Evolutionary conservation across 306 rosid genomes (phyloP), one percentile per base, ranked within the genome.

Genomic region (Ziziphus jujuba): DNA sequence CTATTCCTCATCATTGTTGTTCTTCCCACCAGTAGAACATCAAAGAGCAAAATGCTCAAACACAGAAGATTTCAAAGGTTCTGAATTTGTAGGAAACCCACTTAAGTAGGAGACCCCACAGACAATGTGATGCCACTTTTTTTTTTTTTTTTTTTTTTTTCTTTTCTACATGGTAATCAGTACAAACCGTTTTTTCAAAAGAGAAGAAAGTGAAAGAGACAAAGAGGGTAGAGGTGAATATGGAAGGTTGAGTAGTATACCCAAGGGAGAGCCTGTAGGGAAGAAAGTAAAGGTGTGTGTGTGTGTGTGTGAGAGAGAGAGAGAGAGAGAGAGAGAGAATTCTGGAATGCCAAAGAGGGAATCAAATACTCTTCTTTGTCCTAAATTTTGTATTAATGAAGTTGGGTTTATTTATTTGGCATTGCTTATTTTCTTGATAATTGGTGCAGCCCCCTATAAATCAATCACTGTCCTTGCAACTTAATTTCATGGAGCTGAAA

Each of bases 1-100:
- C 76, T 65, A 52, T 56, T 75, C 74, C 72, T 81, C 60, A 36
- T 74, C 99, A 88, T 90, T 66, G 75, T 69, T 67, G 62, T 23
- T 71, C 66, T 24, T 71, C 57, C 31, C 55, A n/a, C n/a, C 51
- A 44, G 54, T 40, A 62, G 56, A 75, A 45, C 67, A 77, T 40
- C 35, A 71, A 72, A 51, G 53, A 76, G 36, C 66, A 55, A 76
- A 85, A 75, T 67, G 74, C 56, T 78, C 76, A 56, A 51, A 75
- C 48, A 44, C 75, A n/a, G 71, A 66, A 52, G 82, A 45, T 59
- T 16, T 58, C 59, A 19, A 21, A 75, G 78, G 83, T 72, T 59
- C 55, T 61, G 77, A 78, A 66, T 72, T 81, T 74, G 77, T 43
- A 71, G 77, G 62, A 68, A 61, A 71, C 69, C 67, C 74, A 62